phyloP scores from a whole-genome alignment of 352 stramenopile genomes.

The Globisporangium paddicum region DNA sequence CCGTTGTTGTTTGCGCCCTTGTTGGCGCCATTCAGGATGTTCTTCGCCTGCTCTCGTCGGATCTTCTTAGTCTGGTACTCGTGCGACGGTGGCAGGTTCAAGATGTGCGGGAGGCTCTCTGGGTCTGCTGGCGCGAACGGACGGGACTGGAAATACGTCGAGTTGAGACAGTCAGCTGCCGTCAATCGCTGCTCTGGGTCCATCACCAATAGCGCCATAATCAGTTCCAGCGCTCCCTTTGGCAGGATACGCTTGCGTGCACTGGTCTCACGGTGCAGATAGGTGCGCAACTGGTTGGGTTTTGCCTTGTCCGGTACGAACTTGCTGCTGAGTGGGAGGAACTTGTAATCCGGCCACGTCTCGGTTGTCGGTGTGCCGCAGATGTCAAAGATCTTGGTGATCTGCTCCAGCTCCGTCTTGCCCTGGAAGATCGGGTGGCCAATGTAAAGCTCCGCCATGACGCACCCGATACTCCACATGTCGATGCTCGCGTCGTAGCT shows the following conservation, averaged over 20 bases:
- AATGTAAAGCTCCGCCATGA: constrained; percentile 86
- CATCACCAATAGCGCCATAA: constrained; percentile 93
- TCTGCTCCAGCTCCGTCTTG: constrained; percentile 87
- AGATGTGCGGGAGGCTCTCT: constrained; percentile 56
- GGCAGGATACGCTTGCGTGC: constrained; percentile 75
- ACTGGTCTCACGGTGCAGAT: constrained; percentile 69
- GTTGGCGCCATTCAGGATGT: constrained; percentile 38
- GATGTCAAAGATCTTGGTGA: constrained; percentile 87
- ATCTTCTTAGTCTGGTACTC: constrained; percentile 91
- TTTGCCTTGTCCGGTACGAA: constrained; percentile 82
- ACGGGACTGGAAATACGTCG: constrained; percentile 91
- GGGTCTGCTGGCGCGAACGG: constrained; percentile 64
- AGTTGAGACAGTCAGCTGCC: constrained; percentile 88
- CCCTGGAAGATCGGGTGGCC: constrained; percentile 83
- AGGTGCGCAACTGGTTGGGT: constrained; percentile 56
- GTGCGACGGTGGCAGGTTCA: constrained; percentile 75
- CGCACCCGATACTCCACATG: constrained; percentile 94
- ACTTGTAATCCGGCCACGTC: constrained; percentile 85
- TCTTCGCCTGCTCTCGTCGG: constrained; percentile 76
- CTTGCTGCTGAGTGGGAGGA: constrained; percentile 72
- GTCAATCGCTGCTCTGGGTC: constrained; percentile 94
- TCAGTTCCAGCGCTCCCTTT: constrained; percentile 88
- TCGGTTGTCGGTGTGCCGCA: constrained; percentile 80
- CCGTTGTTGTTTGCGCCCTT: constrained; percentile 12
- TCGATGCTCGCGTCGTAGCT: constrained; percentile 93